Conservation (phyloP, 1,139 yeast genomes). For the Pneumocystis carinii region DNA sequence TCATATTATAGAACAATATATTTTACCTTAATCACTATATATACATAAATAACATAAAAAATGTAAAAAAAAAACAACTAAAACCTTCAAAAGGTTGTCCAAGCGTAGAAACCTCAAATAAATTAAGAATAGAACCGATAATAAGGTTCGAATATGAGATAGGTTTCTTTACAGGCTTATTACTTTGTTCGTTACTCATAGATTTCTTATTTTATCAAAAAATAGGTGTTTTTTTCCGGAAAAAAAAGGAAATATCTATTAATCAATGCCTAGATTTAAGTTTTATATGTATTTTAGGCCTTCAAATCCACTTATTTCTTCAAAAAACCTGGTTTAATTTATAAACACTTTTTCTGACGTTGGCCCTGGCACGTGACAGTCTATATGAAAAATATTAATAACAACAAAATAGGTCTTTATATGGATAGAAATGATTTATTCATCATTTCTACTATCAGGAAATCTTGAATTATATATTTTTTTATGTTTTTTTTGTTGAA, state of each 20-base stretch:
- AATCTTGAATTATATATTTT: too few relatives aligned
- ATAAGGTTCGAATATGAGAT: constrained; percentile 77
- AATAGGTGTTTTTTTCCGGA: background rate
- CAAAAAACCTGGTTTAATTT: too few relatives aligned
- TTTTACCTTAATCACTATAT: background rate
- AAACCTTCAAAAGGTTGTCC: constrained; percentile 93
- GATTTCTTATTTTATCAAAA: background rate
- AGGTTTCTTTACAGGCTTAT: constrained; percentile 49
- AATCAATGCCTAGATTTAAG: too few relatives aligned
- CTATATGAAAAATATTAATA: too few relatives aligned
- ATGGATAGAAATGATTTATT: too few relatives aligned
- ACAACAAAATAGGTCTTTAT: too few relatives aligned
- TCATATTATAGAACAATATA: background rate
- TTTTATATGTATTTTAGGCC: too few relatives aligned
- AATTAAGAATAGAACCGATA: constrained; percentile 82
- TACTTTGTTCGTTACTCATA: background rate
- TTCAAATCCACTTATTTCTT: too few relatives aligned
- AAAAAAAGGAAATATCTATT: background rate
- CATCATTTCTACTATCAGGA: too few relatives aligned
- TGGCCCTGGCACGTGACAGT: too few relatives aligned
- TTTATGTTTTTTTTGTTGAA: too few relatives aligned
- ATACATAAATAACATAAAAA: background rate
- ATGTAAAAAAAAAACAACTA: constrained; percentile 16
- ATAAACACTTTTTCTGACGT: too few relatives aligned
- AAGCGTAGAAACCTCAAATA: constrained; percentile 83